Conservation (phyloP, 176 grass and related monocot species). For the Ampelocalamus luodianensis region DNA sequence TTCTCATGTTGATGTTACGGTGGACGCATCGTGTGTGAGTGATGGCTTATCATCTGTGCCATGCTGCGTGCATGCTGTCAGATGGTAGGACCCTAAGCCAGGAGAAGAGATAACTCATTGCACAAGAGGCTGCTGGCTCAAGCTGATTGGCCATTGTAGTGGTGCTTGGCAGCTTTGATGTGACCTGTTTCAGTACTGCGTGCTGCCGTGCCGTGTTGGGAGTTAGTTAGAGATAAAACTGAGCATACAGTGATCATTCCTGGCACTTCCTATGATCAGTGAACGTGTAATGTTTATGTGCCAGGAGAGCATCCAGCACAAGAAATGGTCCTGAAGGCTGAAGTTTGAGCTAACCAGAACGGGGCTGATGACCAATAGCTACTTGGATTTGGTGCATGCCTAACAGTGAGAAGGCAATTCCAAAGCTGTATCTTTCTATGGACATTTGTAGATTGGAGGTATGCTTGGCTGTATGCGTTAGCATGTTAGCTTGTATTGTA, state of each 20-base stretch:
- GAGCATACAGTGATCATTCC: neutral
- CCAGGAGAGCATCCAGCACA: neutral
- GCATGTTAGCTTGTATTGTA: constrained; percentile 36
- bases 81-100: neutral
- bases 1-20: constrained; percentile 9
- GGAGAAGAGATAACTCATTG: neutral
- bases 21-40: constrained; percentile 14
- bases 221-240: neutral
- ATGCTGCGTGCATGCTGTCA: neutral
- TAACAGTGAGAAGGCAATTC: constrained; percentile 10
- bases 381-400: constrained; percentile 14
- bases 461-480: constrained; percentile 29
- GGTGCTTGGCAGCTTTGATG: constrained; percentile 1
- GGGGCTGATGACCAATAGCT: constrained; percentile 28
- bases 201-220: neutral
- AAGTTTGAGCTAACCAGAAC: constrained; percentile 26
- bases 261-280: neutral
- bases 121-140: neutral
- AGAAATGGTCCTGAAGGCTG: neutral
- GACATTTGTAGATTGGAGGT: constrained; percentile 20
- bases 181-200: neutral
- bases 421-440: constrained; percentile 41
- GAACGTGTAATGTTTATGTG: neutral
- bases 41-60: constrained; percentile 6
- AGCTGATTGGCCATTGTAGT: neutral